A percentile compares a stretch with the other conserved stretches of the same genome.
Conservation (phyloP, 192 early-diverging fungal genomes). For the Coemansia sp. region DNA sequence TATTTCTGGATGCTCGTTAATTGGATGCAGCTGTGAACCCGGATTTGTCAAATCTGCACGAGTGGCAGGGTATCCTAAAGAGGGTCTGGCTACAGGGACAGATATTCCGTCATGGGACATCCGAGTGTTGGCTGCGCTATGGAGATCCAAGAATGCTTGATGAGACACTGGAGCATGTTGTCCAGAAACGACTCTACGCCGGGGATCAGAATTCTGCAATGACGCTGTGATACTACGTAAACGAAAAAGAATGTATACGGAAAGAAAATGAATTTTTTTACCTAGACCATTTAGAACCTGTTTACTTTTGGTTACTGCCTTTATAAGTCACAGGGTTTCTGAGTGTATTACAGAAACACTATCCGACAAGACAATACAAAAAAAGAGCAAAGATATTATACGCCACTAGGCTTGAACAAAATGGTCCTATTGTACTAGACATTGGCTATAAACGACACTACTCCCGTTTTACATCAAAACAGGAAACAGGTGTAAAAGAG, state of each 20-base stretch:
- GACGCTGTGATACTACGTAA: slow-evolving; percentile 18
- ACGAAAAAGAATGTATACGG: neutral
- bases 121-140: neutral
- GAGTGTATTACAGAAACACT: neutral
- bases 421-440: slow-evolving; percentile 4
- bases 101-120: slow-evolving; percentile 11
- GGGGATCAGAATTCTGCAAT: slow-evolving; percentile 29
- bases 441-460: neutral
- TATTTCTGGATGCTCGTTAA: slow-evolving; percentile 25
- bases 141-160: neutral
- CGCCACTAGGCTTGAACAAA: neutral
- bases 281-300: neutral
- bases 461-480: neutral
- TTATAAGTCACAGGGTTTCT: neutral
- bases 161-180: neutral
- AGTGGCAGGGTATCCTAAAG: neutral
- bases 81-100: neutral
- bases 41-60: neutral
- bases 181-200: slow-evolving; percentile 11
- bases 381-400: neutral
- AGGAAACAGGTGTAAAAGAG: neutral
- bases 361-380: neutral
- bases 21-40: slow-evolving; percentile 23
- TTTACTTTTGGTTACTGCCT: neutral
- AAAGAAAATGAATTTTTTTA: neutral